A percentile compares a stretch with the other conserved stretches of the same genome.
phyloP scores from a whole-genome alignment of 2,329 filamentous ascomycete species.

The Alternaria incomplexa region DNA sequence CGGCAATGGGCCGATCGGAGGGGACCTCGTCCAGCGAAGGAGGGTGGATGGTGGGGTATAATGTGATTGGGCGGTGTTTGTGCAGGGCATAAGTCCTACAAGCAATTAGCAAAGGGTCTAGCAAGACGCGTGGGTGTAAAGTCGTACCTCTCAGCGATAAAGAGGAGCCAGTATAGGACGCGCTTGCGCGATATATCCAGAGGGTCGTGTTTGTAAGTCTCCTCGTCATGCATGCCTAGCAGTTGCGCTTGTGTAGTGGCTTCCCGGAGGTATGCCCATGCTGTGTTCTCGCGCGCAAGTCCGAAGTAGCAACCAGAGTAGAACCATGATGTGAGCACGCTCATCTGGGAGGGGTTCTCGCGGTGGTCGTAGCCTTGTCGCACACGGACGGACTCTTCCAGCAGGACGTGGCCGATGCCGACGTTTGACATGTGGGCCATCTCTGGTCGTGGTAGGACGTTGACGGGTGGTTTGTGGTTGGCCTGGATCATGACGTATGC shows the following conservation, averaged over 20 bases:
- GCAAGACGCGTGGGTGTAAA: neutral
- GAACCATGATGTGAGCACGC: conserved; percentile 68
- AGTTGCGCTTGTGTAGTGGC: conserved; percentile 66
- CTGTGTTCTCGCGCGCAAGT: conserved; percentile 66
- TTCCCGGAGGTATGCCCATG: conserved; percentile 67
- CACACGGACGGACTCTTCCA: conserved; percentile 64
- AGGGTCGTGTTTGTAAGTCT: conserved; percentile 58
- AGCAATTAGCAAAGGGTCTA: conserved; percentile 6
- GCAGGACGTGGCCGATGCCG: conserved; percentile 60
- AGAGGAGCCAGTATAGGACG: conserved; percentile 67
- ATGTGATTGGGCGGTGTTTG: conserved; percentile 67
- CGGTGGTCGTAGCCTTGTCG: conserved; percentile 64
- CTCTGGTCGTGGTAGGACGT: conserved; percentile 55
- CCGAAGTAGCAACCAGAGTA: conserved; percentile 67
- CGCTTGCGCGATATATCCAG: conserved; percentile 62
- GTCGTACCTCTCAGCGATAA: conserved; percentile 64
- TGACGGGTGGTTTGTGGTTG: conserved; percentile 52
- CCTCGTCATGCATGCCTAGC: conserved; percentile 65
- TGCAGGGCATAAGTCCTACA: conserved; percentile 67
- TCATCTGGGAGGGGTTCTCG: conserved; percentile 61
- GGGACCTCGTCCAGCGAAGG: conserved; percentile 58
- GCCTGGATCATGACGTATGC: conserved; percentile 59
- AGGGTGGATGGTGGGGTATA: conserved; percentile 64
- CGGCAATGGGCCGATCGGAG: conserved; percentile 61
- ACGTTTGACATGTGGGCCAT: conserved; percentile 51